A percentile compares a stretch with the other conserved stretches of the same genome.
phyloP scores from a whole-genome alignment of 2,329 filamentous ascomycete species.

The Diplodia mutila region DNA sequence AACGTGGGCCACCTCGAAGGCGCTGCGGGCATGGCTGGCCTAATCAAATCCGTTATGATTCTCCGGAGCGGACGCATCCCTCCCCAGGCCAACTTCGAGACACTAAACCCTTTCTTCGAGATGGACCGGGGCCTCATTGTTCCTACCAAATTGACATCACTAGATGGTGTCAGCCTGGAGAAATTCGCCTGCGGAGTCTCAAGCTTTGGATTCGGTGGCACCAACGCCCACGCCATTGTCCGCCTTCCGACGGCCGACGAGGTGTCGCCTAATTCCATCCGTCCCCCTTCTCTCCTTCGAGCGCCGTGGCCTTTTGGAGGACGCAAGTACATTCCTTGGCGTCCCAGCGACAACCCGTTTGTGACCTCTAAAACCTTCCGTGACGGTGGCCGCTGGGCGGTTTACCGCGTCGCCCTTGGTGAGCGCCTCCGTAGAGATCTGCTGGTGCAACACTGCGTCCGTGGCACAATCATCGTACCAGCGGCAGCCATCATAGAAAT shows the following conservation, averaged over 20 bases:
- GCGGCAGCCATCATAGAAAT: not conserved
- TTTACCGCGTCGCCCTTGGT: not conserved
- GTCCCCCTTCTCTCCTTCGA: not conserved
- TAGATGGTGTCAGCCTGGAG: not conserved
- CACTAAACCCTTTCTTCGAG: conserved; percentile 40
- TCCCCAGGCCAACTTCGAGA: conserved; percentile 42
- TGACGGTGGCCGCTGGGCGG: not conserved
- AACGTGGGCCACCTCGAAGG: conserved; percentile 41
- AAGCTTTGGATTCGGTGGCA: too few relatives aligned
- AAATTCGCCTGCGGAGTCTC: not conserved
- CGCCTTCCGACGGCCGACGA: not conserved
- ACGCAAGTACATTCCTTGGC: not conserved
- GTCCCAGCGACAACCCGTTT: not conserved
- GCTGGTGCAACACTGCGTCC: not conserved
- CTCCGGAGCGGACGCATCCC: conserved; percentile 37
- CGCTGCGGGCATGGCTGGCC: conserved; percentile 33
- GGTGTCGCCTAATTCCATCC: not conserved
- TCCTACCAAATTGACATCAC: not conserved
- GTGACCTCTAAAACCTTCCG: not conserved
- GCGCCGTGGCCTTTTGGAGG: not conserved
- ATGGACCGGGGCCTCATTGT: conserved; percentile 11
- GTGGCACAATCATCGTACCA: not conserved
- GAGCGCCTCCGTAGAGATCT: not conserved
- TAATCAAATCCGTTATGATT: conserved; percentile 38
- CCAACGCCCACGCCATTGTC: too few relatives aligned